Percentiles rank a stretch among this genome's conserved stretches.
These are phyloP conservation scores for Bremia lactucae DNA, from an alignment of 352 stramenopile species.

Conservation along the genomic window DNA sequence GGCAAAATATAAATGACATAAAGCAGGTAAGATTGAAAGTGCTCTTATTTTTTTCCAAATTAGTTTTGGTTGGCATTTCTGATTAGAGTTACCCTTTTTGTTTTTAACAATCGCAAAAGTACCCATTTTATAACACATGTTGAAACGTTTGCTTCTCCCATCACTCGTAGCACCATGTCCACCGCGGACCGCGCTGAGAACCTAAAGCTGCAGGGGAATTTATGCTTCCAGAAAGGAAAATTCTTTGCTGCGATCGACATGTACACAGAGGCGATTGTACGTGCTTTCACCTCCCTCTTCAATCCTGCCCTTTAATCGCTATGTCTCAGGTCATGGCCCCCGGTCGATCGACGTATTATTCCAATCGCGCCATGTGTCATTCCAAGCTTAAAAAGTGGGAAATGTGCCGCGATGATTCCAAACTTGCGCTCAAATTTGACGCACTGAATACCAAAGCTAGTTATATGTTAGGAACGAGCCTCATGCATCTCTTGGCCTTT, in stretches of 20 bases:
- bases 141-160: too few species aligned
- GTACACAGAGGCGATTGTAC: slow-evolving; percentile 74
- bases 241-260: slow-evolving; percentile 72
- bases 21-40: too few species aligned
- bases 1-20: too few species aligned
- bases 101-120: too few species aligned
- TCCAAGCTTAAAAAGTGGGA: slow-evolving; percentile 58
- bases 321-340: slow-evolving; percentile 26
- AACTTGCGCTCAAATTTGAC: slow-evolving; percentile 40
- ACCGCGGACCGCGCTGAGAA: slow-evolving; percentile 45
- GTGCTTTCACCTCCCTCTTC: neutral
- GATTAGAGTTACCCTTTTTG: too few species aligned
- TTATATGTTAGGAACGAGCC: slow-evolving; percentile 63
- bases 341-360: slow-evolving; percentile 59
- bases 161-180: too few species aligned
- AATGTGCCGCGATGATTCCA: slow-evolving; percentile 53
- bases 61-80: too few species aligned
- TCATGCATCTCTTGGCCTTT: slow-evolving; percentile 35
- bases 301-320: neutral
- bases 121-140: too few species aligned
- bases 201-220: slow-evolving; percentile 74
- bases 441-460: slow-evolving; percentile 61
- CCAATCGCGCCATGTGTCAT: slow-evolving; percentile 67
- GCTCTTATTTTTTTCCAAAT: too few species aligned
- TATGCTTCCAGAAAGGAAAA: slow-evolving; percentile 75